Percentiles rank a stretch among this genome's conserved stretches.
Conservation (phyloP, 192 early-diverging fungal genomes). For the Coemansia sp. region DNA sequence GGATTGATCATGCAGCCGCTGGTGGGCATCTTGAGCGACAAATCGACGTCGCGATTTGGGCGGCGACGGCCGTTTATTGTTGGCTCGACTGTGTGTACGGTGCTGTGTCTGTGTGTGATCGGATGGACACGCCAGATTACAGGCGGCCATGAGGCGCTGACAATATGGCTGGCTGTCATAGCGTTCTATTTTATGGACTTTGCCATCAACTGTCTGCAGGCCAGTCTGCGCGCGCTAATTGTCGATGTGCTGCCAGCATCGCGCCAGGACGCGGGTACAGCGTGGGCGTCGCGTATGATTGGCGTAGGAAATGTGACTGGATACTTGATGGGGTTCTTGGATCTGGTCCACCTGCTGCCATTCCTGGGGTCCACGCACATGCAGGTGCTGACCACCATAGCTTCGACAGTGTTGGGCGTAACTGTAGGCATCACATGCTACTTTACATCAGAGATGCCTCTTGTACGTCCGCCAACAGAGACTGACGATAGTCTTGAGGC, state of each 20-base stretch:
- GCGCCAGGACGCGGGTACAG: slow-evolving; percentile 80
- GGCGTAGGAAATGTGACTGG: slow-evolving; percentile 80
- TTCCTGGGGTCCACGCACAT: slow-evolving; percentile 74
- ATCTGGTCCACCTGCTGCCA: slow-evolving; percentile 68
- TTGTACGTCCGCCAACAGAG: slow-evolving; percentile 12
- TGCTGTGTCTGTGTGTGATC: slow-evolving; percentile 68
- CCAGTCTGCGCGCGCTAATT: slow-evolving; percentile 78
- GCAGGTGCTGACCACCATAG: slow-evolving; percentile 75
- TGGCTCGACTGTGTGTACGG: slow-evolving; percentile 60
- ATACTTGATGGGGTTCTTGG: slow-evolving; percentile 82
- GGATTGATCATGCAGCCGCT: slow-evolving; percentile 78
- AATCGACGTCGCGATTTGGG: slow-evolving; percentile 67
- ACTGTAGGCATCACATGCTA: slow-evolving; percentile 70
- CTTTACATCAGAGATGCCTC: slow-evolving; percentile 56
- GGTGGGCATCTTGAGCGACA: slow-evolving; percentile 83
- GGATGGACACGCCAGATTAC: slow-evolving; percentile 75
- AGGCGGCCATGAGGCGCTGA: slow-evolving; percentile 29
- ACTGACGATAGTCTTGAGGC: slow-evolving; percentile 31
- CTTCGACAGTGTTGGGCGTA: slow-evolving; percentile 60
- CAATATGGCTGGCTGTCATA: slow-evolving; percentile 71
- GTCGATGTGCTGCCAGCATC: slow-evolving; percentile 77
- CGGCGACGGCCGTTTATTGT: slow-evolving; percentile 85
- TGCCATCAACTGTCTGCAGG: slow-evolving; percentile 86
- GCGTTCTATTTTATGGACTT: slow-evolving; percentile 94
- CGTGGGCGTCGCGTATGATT: slow-evolving; percentile 85